Base-by-base conservation (phyloP, 495 filamentous ascomycete species). In the Penicillium daleae region DNA sequence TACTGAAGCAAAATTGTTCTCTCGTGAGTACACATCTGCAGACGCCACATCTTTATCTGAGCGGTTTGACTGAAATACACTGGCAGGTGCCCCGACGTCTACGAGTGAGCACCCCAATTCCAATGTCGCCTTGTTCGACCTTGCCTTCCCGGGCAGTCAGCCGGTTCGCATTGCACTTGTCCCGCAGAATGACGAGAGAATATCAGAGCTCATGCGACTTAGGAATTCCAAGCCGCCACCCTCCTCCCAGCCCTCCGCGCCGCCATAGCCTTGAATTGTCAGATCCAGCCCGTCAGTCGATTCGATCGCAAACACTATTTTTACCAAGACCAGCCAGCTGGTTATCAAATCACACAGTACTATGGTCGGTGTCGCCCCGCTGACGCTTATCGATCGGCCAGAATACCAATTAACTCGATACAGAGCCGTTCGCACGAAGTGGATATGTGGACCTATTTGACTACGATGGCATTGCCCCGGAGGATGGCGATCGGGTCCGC, bases 281-380 rank as follows among this genome's bases (percentile, higher is more conserved):
- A 87, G 0, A 85, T 97, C 52, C 87, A 93, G 70, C 81, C 74
- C 2, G 82, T 83, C 50, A 96, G 92, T 69, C 83, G 83, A 33
- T 99, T 96, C 74, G 95, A 99, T 76, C 84, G 95, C 53, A 99
- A 99, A 73, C 95, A 99, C 70, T 99, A 99, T 73, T 97, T 97
- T 76, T 96, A 97, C 77, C 94, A 93, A 83, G 95, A 99, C 74
- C 95, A 99, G 71, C 95, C 96, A 7, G 81, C 89, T 0, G 95
- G 95, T 0, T 99, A 98, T 75, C 95, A 99, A 74, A 95, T 99
- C 59, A 99, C 95, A 7, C 96, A 99, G 69, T 98, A 93, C 76
- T 97, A 89, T 68, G 83, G 83, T 86, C 86, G 21, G 63, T 49
- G 5, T 42, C 21, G 17, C 53, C 39, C 6, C 35, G 39, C 27